phyloP scores from a whole-genome alignment of 345 rosid genomes.

The Dovyalis caffra region DNA sequence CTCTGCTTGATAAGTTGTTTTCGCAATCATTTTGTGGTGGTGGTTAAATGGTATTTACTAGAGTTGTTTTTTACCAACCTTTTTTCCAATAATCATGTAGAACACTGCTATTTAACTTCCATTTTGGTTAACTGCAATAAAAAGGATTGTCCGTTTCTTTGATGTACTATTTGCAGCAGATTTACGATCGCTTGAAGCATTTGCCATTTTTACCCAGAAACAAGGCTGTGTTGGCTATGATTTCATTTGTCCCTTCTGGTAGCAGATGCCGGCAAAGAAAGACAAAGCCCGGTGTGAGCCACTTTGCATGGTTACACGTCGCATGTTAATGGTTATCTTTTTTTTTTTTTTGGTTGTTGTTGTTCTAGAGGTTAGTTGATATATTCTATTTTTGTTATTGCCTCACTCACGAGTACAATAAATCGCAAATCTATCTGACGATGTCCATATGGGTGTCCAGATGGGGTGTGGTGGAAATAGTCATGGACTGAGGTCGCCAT shows the following conservation, averaged over 20 bases:
- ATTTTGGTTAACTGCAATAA: constrained; percentile 11
- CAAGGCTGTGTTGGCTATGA: neutral
- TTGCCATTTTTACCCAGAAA: neutral
- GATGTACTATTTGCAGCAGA: neutral
- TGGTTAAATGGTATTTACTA: constrained; percentile 1
- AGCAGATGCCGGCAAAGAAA: neutral
- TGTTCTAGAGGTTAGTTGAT: neutral
- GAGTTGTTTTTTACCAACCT: constrained; percentile 8
- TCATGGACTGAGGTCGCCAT: neutral
- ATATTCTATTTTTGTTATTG: neutral
- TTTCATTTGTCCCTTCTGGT: too few relatives aligned
- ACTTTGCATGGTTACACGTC: neutral
- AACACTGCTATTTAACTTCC: neutral
- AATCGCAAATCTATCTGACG: neutral
- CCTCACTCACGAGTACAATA: neutral
- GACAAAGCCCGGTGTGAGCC: neutral
- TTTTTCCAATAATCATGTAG: constrained; percentile 19
- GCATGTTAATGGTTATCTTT: neutral
- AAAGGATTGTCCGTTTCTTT: neutral
- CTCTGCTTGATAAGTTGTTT: constrained; percentile 5
- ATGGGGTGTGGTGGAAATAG: neutral
- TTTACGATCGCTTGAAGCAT: neutral
- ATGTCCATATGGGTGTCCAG: neutral
- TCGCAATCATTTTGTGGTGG: constrained; percentile 9
- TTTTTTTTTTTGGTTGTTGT: neutral